Conservation (phyloP, 768 basidiomycete species). For the Guyanaporus albipodus region DNA sequence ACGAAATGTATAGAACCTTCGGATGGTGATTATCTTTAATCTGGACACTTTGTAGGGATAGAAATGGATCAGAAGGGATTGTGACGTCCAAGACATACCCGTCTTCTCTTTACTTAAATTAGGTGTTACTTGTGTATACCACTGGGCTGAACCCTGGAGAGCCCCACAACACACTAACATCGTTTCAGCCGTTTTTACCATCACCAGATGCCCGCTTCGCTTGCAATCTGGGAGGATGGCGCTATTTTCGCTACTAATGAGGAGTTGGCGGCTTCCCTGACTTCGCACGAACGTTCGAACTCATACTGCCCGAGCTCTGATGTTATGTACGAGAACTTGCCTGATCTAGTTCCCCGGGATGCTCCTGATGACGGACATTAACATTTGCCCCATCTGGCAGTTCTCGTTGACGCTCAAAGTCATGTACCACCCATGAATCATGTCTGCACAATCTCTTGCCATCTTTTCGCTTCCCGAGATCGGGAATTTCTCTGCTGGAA, state of each 20-base stretch:
- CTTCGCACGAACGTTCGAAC: constrained; percentile 1
- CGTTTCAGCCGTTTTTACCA: too few relatives aligned
- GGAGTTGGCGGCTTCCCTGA: neutral
- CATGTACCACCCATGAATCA: too few relatives aligned
- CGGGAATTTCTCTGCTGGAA: neutral
- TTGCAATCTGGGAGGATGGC: neutral
- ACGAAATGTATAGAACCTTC: constrained; percentile 20
- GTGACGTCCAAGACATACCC: neutral
- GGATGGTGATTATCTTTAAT: constrained; percentile 23
- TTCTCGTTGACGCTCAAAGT: neutral
- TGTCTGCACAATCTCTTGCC: neutral
- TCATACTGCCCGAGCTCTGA: neutral
- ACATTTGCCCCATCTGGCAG: neutral
- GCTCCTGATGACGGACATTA: neutral
- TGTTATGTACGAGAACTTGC: neutral
- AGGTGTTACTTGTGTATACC: constrained; percentile 1
- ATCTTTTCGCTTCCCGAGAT: neutral
- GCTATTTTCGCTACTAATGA: constrained; percentile 1
- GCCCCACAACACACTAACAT: too few relatives aligned
- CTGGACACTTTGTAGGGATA: neutral
- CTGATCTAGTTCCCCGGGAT: neutral
- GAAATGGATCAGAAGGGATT: neutral
- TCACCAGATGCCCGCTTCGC: too few relatives aligned
- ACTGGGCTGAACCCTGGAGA: too few relatives aligned
- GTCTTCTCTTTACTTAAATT: neutral